Percentiles rank a stretch among this genome's conserved stretches.
Conservation (phyloP, 1,284 basidiomycete species). For the Sporisorium exsertum region DNA sequence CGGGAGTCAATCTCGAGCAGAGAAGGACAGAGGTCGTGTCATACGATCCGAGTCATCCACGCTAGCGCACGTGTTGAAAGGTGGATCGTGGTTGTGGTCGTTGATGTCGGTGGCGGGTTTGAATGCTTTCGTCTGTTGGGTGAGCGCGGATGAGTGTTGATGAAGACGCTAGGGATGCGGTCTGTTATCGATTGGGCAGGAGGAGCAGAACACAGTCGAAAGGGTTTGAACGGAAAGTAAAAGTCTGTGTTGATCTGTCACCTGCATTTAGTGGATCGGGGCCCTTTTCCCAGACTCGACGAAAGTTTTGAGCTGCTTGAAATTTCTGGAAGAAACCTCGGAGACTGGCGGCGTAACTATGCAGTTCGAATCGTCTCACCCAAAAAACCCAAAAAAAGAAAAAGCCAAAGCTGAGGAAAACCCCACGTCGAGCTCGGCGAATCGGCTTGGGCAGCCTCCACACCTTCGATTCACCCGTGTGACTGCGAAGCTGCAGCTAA, state of each 20-base stretch:
- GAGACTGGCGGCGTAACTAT: too few relatives aligned
- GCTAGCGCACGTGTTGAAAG: neutral
- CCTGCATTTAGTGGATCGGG: slow-evolving; percentile 14
- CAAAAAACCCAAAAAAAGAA: too few relatives aligned
- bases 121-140: neutral
- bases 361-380: neutral
- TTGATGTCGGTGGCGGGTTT: neutral
- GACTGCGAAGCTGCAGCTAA: slow-evolving; percentile 11
- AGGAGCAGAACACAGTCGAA: neutral
- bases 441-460: neutral
- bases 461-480: neutral
- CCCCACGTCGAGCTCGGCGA: neutral
- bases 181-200: slow-evolving; percentile 6
- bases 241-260: neutral
- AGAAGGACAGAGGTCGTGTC: neutral
- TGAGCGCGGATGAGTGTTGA: neutral
- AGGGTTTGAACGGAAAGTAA: neutral
- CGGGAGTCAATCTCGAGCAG: neutral
- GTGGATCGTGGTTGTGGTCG: neutral
- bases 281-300: neutral
- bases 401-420: neutral
- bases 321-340: slow-evolving; percentile 42
- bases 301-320: slow-evolving; percentile 16
- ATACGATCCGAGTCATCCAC: slow-evolving; percentile 3
- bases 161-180: neutral